phyloP scores from a whole-genome alignment of 768 basidiomycete species.

The Tulasnella sp. region DNA sequence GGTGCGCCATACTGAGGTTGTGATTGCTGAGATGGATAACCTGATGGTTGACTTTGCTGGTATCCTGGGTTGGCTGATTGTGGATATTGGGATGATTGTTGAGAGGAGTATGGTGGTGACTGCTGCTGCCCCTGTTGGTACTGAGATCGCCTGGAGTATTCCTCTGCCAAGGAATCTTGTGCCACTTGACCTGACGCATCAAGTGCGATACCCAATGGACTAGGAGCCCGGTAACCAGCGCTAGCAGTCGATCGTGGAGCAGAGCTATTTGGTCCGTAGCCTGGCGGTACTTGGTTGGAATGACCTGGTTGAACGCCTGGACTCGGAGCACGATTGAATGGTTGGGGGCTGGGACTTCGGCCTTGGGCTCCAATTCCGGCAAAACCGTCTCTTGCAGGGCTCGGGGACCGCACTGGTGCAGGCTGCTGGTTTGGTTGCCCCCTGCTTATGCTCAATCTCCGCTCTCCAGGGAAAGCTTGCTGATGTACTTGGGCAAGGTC shows the following conservation, averaged over 20 bases:
- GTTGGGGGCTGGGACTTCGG: conserved; percentile 44
- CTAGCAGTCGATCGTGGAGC: conserved; percentile 38
- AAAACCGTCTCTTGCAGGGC: conserved; percentile 51
- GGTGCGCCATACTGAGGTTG: neutral
- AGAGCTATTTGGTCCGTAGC: conserved; percentile 32
- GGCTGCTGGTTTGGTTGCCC: conserved; percentile 40
- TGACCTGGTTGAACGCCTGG: conserved; percentile 42
- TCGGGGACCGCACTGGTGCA: conserved; percentile 31
- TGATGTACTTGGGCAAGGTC: conserved; percentile 69
- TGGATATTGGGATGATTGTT: neutral
- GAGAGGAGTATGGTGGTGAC: neutral
- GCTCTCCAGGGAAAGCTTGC: conserved; percentile 83
- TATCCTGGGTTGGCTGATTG: neutral
- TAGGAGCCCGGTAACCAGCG: conserved; percentile 42
- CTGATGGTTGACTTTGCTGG: neutral
- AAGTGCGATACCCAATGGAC: conserved; percentile 78
- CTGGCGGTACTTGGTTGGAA: conserved; percentile 32
- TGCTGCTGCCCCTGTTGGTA: conserved; percentile 33
- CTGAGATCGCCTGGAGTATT: conserved; percentile 38
- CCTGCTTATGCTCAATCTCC: conserved; percentile 37
- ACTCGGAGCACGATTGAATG: conserved; percentile 44
- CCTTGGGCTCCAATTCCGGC: conserved; percentile 80
- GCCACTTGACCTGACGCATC: conserved; percentile 77
- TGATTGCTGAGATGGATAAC: neutral
- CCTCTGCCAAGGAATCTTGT: conserved; percentile 71